Evolutionary conservation across 371 early-diverging fungal genomes (phyloP), one percentile per base, ranked within the genome.

Genomic region (Saksenaea vasiformis): DNA sequence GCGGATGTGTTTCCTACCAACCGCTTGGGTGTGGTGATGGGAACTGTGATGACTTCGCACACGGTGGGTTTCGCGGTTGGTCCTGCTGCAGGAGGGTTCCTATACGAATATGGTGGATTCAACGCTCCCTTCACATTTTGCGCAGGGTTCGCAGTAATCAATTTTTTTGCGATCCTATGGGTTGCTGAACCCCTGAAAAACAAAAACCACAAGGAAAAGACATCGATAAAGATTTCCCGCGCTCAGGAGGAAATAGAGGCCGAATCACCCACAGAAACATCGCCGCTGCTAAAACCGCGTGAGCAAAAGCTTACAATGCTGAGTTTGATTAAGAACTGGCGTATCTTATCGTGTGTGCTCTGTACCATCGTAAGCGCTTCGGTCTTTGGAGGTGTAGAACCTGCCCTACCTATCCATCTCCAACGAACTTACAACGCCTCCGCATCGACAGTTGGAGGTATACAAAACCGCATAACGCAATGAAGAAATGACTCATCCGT

Each of bases 1-100:
- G 93, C 93, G 9, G 95, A 95, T 69, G 87, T 89, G 0, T 90
- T 90, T 60, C 85, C 92, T 3, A 83, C 87, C 27, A 80, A 87
- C 35, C 70, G 65, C 17, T 69, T 93, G 5, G 95, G 93, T 24
- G 73, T 82, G 14, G 91, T 88, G 5, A 92, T 95, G 88, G 90
- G 93, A 10, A 83, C 88, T 1, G 88, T 90, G 0, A 71, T 93
- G 59, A 83, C 85, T 2, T 90, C 89, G 1, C 88, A 91, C 51
- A 85, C 91, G 2, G 69, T 93, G 84, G 95, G 81, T 17, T 86
- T 87, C 66, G 80, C 90, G 34, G 69, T 83, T 44, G 95, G 95
- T 2, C 95, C 95, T 0, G 80, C 90, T 22, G 60, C 91, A 15
- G 95, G 95, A 19, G 95, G 93, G 5, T 74, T 82, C 43, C 71